These are phyloP conservation scores for Medicago ruthenica DNA, from an alignment of 306 rosid genomes.

Conservation along the genomic window DNA sequence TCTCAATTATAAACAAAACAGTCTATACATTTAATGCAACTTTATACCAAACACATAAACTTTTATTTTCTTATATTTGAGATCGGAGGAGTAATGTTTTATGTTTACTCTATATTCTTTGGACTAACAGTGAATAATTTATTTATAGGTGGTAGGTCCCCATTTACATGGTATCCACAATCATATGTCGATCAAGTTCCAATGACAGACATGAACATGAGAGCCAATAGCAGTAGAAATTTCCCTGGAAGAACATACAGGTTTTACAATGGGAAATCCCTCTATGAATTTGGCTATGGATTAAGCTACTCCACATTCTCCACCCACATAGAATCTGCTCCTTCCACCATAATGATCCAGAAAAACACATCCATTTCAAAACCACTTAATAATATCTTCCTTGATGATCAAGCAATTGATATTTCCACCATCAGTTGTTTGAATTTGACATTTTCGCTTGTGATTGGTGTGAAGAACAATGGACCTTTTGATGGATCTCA, in stretches of 20 bases:
- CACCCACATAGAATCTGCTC: conserved; percentile 51
- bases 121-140: not conserved
- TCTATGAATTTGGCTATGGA: conserved; percentile 75
- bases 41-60: no score
- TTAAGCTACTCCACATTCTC: conserved; percentile 69
- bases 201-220: conserved; percentile 86
- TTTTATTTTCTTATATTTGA: not conserved
- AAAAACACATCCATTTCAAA: conserved; percentile 29
- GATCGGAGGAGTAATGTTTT: not conserved
- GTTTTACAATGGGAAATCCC: conserved; percentile 60
- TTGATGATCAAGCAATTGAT: conserved; percentile 44
- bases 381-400: conserved; percentile 11
- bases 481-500: conserved; percentile 61
- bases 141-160: conserved; percentile 65
- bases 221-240: conserved; percentile 61
- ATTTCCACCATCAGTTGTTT: conserved; percentile 52
- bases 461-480: conserved; percentile 58
- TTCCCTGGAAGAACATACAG: conserved; percentile 78
- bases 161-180: conserved; percentile 83
- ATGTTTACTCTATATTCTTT: not conserved
- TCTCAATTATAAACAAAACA: no score
- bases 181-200: conserved; percentile 68
- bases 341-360: conserved; percentile 53
- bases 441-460: conserved; percentile 48
- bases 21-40: no score